A percentile compares a stretch with the other conserved stretches of the same genome.
Evolutionary conservation across 2,329 filamentous ascomycete genomes (phyloP).

Genomic region (Pleurostoma richardsiae): DNA sequence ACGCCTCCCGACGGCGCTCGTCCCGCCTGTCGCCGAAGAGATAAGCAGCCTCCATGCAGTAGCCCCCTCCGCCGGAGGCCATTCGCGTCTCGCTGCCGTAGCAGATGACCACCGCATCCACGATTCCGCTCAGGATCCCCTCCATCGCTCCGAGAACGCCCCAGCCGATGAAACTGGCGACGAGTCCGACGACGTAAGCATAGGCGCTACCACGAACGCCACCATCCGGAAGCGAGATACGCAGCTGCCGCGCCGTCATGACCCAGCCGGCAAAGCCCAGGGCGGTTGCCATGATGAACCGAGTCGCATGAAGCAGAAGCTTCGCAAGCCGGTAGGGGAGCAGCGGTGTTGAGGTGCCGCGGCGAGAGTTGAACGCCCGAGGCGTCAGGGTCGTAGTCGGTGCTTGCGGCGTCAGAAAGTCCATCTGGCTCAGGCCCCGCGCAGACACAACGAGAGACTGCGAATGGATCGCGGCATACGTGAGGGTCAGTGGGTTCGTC

Average conservation of each 20-base stretch:
- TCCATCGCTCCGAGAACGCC: slow-evolving; percentile 88
- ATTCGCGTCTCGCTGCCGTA: slow-evolving; percentile 84
- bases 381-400: slow-evolving; percentile 69
- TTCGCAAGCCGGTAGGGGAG: slow-evolving; percentile 88
- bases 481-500: slow-evolving; percentile 87
- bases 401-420: slow-evolving; percentile 68
- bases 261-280: slow-evolving; percentile 97
- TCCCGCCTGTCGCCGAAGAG: slow-evolving; percentile 66
- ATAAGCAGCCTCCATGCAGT: slow-evolving; percentile 87
- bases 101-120: slow-evolving; percentile 86
- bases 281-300: slow-evolving; percentile 84
- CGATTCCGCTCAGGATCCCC: slow-evolving; percentile 77
- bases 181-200: slow-evolving; percentile 87
- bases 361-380: slow-evolving; percentile 34
- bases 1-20: slow-evolving; percentile 18
- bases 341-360: slow-evolving; percentile 43
- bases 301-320: slow-evolving; percentile 82
- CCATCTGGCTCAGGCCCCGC: slow-evolving; percentile 73
- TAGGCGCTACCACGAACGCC: slow-evolving; percentile 77
- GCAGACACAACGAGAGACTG: slow-evolving; percentile 74
- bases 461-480: slow-evolving; percentile 91
- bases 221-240: slow-evolving; percentile 51
- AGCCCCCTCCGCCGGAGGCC: slow-evolving; percentile 63
- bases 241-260: slow-evolving; percentile 76
- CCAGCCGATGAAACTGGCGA: slow-evolving; percentile 94